phyloP scores from a whole-genome alignment of 2,329 filamentous ascomycete species.

The Ilyonectria destructans region DNA sequence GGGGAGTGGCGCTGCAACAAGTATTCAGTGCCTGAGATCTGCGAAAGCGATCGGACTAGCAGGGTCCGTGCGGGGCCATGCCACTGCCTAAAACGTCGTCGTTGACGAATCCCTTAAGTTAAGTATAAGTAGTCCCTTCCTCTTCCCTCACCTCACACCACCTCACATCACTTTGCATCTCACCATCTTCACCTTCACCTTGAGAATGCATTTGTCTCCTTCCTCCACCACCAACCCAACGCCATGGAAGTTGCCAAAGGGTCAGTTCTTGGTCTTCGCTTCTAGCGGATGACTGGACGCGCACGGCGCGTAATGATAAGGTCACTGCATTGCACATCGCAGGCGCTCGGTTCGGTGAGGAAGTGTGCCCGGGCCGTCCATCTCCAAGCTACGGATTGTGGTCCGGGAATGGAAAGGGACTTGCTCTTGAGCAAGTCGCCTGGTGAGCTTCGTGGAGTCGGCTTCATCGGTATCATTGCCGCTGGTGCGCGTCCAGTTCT shows the following conservation, averaged over 20 bases:
- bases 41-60: background rate
- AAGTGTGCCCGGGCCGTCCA: background rate
- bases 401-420: slow-evolving; percentile 12
- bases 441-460: background rate
- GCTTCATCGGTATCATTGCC: background rate
- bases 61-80: background rate
- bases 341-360: background rate
- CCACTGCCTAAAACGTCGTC: background rate
- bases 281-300: slow-evolving; percentile 8
- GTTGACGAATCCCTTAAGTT: too few relatives aligned
- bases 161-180: background rate
- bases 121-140: too few relatives aligned
- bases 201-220: slow-evolving; percentile 1
- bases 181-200: too few relatives aligned
- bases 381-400: slow-evolving; percentile 10
- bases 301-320: background rate
- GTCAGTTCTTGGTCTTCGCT: background rate
- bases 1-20: background rate
- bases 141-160: background rate
- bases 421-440: slow-evolving; percentile 13
- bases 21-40: too few relatives aligned
- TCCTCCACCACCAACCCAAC: background rate
- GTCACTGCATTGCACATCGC: slow-evolving; percentile 4
- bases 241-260: slow-evolving; percentile 3
- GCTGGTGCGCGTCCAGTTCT: slow-evolving; percentile 6